These are phyloP conservation scores for Tetraselmis striata DNA, from an alignment of 139 green algal species.

Conservation along the genomic window DNA sequence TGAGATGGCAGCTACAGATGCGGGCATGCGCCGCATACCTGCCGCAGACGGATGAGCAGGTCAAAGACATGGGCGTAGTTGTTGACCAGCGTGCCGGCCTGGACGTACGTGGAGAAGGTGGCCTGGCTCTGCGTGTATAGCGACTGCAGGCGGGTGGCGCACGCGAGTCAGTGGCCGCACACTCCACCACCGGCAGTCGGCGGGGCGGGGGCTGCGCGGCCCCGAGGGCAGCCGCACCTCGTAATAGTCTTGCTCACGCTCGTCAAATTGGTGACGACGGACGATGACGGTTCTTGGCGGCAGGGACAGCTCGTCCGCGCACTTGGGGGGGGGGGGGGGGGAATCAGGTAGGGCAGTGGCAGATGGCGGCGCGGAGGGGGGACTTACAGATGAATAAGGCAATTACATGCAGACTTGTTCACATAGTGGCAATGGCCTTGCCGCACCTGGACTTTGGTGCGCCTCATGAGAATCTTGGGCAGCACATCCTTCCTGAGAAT, in stretches of 20 bases:
- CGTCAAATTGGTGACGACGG: slow-evolving; percentile 64
- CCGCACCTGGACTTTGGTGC: slow-evolving; percentile 71
- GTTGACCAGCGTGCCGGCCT: slow-evolving; percentile 59
- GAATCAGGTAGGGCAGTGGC: no score
- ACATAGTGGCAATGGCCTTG: no score
- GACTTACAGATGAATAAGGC: no score
- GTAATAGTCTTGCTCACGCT: slow-evolving; percentile 86
- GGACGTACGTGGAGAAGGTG: slow-evolving; percentile 58
- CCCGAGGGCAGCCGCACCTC: no score
- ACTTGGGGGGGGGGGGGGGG: slow-evolving; percentile 34
- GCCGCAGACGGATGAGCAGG: slow-evolving; percentile 78
- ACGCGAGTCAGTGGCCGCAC: no score
- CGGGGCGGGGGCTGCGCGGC: no score
- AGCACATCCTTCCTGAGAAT: slow-evolving; percentile 71
- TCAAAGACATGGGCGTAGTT: slow-evolving; percentile 92
- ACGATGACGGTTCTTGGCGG: slow-evolving; percentile 70
- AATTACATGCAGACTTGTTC: no score
- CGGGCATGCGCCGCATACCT: slow-evolving; percentile 22
- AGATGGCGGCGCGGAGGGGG: no score
- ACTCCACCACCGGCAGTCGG: no score
- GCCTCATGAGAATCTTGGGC: slow-evolving; percentile 65
- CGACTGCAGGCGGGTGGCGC: slow-evolving; percentile 22
- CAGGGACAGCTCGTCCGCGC: slow-evolving; percentile 84
- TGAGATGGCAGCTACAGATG: no score
- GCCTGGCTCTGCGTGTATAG: slow-evolving; percentile 80